Evolutionary conservation across 2,329 filamentous ascomycete genomes (phyloP).

Genomic region (Fusarium albosuccineum): DNA sequence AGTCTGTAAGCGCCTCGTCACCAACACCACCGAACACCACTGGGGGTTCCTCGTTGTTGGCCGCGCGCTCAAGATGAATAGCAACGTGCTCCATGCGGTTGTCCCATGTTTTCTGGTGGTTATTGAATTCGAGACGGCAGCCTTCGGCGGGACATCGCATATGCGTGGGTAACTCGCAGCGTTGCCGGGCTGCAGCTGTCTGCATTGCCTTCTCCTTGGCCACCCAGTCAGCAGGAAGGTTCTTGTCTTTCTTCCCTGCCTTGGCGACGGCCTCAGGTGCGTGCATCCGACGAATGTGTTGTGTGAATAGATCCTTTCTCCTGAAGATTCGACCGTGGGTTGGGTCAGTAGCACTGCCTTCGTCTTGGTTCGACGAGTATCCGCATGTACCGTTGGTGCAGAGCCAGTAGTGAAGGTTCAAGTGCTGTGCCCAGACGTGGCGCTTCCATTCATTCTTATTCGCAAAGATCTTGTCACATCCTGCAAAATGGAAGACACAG

Average conservation of each 20-base stretch:
- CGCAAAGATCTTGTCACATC: slow-evolving; percentile 78
- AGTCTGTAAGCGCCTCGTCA: slow-evolving; percentile 56
- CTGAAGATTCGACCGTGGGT: slow-evolving; percentile 80
- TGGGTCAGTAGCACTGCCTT: slow-evolving; percentile 43
- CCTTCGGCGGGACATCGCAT: slow-evolving; percentile 72
- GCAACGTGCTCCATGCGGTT: slow-evolving; percentile 90
- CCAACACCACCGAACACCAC: slow-evolving; percentile 56
- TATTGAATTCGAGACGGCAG: slow-evolving; percentile 71
- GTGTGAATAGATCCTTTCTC: slow-evolving; percentile 91
- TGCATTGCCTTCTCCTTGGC: slow-evolving; percentile 69
- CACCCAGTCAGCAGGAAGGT: slow-evolving; percentile 59
- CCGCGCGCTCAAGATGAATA: slow-evolving; percentile 75
- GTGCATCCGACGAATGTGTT: slow-evolving; percentile 91
- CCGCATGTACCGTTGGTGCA: slow-evolving; percentile 75
- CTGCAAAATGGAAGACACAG: slow-evolving; percentile 84
- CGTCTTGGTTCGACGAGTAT: slow-evolving; percentile 46
- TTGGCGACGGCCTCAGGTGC: slow-evolving; percentile 54
- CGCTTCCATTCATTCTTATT: slow-evolving; percentile 97
- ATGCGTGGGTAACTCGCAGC: slow-evolving; percentile 71
- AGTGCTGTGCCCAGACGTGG: slow-evolving; percentile 84
- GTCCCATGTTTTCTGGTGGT: slow-evolving; percentile 78
- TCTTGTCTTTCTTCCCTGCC: slow-evolving; percentile 55
- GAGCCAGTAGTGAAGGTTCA: slow-evolving; percentile 79
- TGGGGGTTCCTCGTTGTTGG: slow-evolving; percentile 39
- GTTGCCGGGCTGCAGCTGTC: slow-evolving; percentile 67